Evolutionary conservation across 768 basidiomycete species (phyloP).

Genomic region (Amanita fuliginea): DNA sequence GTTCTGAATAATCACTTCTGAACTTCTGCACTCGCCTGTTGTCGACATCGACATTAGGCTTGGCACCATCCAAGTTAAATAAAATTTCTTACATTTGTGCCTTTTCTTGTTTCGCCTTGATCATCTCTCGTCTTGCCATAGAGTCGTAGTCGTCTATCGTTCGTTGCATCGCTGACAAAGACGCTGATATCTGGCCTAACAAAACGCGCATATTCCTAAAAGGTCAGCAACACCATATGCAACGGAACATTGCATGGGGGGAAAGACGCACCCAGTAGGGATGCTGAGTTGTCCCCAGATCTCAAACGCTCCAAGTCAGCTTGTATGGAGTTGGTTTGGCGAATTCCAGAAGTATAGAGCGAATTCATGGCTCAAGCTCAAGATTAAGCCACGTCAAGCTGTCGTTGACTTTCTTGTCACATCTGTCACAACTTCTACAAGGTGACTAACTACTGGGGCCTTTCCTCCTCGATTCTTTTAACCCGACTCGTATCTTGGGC

Average conservation of each 20-base stretch:
- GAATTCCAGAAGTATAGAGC: constrained; percentile 84
- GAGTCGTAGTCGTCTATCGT: constrained; percentile 97
- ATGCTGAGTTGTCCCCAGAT: constrained; percentile 69
- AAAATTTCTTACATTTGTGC: constrained; percentile 61
- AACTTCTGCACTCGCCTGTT: constrained; percentile 88
- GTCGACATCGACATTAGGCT: constrained; percentile 5
- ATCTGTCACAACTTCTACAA: neutral
- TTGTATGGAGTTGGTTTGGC: constrained; percentile 83
- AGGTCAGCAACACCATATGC: constrained; percentile 7
- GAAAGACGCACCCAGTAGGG: constrained; percentile 57
- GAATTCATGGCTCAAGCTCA: constrained; percentile 70
- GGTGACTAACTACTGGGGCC: constrained; percentile 9
- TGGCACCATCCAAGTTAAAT: neutral
- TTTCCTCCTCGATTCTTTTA: too few relatives aligned
- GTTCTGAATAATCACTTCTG: constrained; percentile 72
- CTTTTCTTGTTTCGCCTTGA: constrained; percentile 94
- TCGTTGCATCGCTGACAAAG: constrained; percentile 85
- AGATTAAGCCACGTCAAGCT: neutral
- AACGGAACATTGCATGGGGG: neutral
- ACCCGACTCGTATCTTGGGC: too few relatives aligned
- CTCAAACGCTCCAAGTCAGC: constrained; percentile 78
- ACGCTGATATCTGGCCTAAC: constrained; percentile 96
- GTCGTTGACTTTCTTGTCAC: neutral
- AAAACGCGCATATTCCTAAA: constrained; percentile 11
- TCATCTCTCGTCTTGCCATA: constrained; percentile 93